These are phyloP conservation scores for Fennellomyces sp. DNA, from an alignment of 371 early-diverging fungal genomes.

Conservation along the genomic window DNA sequence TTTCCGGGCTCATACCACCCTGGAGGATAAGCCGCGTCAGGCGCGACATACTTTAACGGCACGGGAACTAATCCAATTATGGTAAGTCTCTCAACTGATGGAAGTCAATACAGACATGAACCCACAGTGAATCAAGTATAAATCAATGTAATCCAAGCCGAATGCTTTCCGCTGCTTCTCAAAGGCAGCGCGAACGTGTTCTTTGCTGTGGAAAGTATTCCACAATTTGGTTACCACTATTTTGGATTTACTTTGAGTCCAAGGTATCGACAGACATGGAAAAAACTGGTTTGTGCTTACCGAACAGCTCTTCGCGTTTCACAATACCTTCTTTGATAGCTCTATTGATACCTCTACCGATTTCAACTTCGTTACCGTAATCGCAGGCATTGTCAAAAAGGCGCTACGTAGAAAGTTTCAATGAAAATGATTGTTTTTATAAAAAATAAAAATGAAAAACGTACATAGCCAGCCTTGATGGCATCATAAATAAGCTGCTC, in stretches of 20 bases:
- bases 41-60: slow-evolving; percentile 35
- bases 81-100: neutral
- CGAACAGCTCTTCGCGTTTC: slow-evolving; percentile 51
- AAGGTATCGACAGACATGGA: neutral
- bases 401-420: slow-evolving; percentile 7
- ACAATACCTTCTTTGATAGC: slow-evolving; percentile 54
- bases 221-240: slow-evolving; percentile 76
- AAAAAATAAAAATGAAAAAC: neutral
- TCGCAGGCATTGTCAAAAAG: slow-evolving; percentile 34
- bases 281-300: slow-evolving; percentile 23
- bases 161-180: slow-evolving; percentile 57
- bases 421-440: neutral
- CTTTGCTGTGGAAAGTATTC: slow-evolving; percentile 57
- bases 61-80: slow-evolving; percentile 39
- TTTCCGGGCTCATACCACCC: slow-evolving; percentile 37
- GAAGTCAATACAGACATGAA: neutral
- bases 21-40: slow-evolving; percentile 33
- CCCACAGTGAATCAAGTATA: slow-evolving; percentile 61
- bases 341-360: slow-evolving; percentile 57
- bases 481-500: slow-evolving; percentile 39
- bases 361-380: slow-evolving; percentile 68
- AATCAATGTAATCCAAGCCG: slow-evolving; percentile 70
- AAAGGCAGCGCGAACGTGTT: slow-evolving; percentile 43
- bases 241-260: too few relatives aligned
- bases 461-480: slow-evolving; percentile 36